Base-by-base conservation (phyloP, 140 eudicot species). In the Erigeron philadelphicus region DNA sequence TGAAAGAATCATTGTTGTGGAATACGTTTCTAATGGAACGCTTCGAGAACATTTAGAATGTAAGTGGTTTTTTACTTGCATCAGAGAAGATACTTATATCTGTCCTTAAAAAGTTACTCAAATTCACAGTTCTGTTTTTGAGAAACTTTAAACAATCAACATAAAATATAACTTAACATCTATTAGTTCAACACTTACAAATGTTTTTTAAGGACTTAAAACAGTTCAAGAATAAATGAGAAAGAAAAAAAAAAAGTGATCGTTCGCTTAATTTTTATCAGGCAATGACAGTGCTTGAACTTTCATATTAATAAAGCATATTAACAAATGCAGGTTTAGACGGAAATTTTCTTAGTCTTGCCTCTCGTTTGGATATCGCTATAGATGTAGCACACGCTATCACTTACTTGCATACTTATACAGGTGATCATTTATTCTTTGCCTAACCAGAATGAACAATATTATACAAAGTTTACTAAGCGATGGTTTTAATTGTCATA, bases 311-410 rank as follows among this genome's bases (percentile, higher is more conserved):
- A 31, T 31, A 2, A 31, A 1, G 38, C 38, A 31, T 31, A 31
- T 31, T n/a, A 8, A 41, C 9, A 40, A 25, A 40, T 81, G 79
- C 85, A 93, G 96, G 89, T 78, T 9, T 83, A 69, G 65, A 74
- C 0, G 88, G 90, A n/a, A 48, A 77, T 49, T 73, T 75, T 76
- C 96, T 93, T 66, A 93, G 89, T 75, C 78, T 93, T 44, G 81
- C 88, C 72, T 77, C 89, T n/a, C 84, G 98, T 71, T 62, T 93
- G 21, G 95, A 93, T 64, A 77, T 93, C 64, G 94, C 94, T 6
- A 87, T 89, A 54, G 98, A 93, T 40, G 96, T 93, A 60, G 98
- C 95, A 5, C 98, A 93, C 45, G 98, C 96, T 1, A 66, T 93
- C 73, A 93, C 98, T 10, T 93, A 93, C 80, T 87, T 93, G 46